Evolutionary conservation across 495 filamentous ascomycete genomes (phyloP), one percentile per base, ranked within the genome.

Genomic region (Thermochaetoides thermophila): DNA sequence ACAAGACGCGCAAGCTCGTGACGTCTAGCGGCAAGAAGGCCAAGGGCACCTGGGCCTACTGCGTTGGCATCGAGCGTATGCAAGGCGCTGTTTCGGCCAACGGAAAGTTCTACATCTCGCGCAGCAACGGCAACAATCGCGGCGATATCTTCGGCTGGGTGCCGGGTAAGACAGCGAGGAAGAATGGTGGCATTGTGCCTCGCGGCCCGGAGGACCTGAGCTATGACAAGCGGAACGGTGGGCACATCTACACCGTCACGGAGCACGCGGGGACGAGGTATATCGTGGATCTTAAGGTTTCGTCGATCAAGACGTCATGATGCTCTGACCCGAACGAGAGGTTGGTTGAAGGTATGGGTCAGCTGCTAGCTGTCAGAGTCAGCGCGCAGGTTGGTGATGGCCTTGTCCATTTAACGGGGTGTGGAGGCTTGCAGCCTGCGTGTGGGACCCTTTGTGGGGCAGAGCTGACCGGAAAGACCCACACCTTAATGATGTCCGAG

Each of bases 71-170:
- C 18, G 27, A 40, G 27, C 38, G 37, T 22, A 37, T 40, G 41
- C 41, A 44, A 28, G 41, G 41, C 4, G 41, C 37, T 9, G 41
- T 44, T 18, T 22, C 26, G 37, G 41, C 41, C 12, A 32, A 44
- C 14, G 41, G 31, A 16, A 44, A 40, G 37, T 19, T 44, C 17
- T 44, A 40, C 24, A 35, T 44, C 37, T 40, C 32, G 8, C 32
- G 37, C 13, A 44, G 41, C 32, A 44, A 44, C 16, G 41, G 41
- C 0, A 28, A 33, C 9, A 24, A 18, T 6, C 26, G 19, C 3
- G 41, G 41, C 12, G 41, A 44, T 28, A 25, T 44, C 17, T 40
- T 31, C 17, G 37, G 32, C 15, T 44, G 41, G 41, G 24, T 40
- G 5, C 41, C 41, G 7, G 37, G 37, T 18, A 32, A 28, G 1